Conservation (phyloP, 352 stramenopile species). For the Phytopythium chamaehyphon region DNA sequence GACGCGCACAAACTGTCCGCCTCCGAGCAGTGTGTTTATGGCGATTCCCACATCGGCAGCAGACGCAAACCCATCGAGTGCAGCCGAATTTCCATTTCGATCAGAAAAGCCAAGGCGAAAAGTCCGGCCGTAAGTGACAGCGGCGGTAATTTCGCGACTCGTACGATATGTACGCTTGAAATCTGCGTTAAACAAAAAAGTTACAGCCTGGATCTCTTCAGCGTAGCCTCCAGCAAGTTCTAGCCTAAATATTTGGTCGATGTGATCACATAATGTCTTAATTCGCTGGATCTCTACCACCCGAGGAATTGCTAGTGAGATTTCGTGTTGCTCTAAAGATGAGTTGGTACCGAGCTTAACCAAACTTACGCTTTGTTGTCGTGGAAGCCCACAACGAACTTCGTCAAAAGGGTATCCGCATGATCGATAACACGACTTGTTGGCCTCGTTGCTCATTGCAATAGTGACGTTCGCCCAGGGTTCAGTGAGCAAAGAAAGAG, state of each 20-base stretch:
- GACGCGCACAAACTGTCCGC: conserved; percentile 23
- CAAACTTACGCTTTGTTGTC: conserved; percentile 60
- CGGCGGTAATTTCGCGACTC: conserved; percentile 17
- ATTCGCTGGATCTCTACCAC: conserved; percentile 67
- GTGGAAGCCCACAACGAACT: conserved; percentile 44
- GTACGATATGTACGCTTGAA: conserved; percentile 50
- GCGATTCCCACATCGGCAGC: conserved; percentile 33
- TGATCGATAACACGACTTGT: conserved; percentile 56
- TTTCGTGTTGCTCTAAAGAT: conserved; percentile 57
- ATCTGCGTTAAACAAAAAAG: conserved; percentile 42
- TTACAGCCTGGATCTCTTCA: conserved; percentile 35
- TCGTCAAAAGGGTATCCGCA: conserved; percentile 66
- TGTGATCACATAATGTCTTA: conserved; percentile 45
- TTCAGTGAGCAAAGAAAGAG: conserved; percentile 46
- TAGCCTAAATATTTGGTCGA: conserved; percentile 49
- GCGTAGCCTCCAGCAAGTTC: conserved; percentile 42
- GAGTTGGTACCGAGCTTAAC: conserved; percentile 56
- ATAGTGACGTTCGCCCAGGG: conserved; percentile 72
- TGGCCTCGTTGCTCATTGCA: conserved; percentile 70
- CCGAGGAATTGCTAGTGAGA: conserved; percentile 38
- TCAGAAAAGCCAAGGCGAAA: conserved; percentile 32
- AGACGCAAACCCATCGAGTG: conserved; percentile 51
- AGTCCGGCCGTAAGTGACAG: conserved; percentile 33
- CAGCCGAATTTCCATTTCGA: conserved; percentile 6
- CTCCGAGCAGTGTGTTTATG: conserved; percentile 33